Percentiles rank a stretch among this genome's conserved stretches.
Conservation (phyloP, 2,329 filamentous ascomycete genomes). For the Colletotrichum theobromicola region DNA sequence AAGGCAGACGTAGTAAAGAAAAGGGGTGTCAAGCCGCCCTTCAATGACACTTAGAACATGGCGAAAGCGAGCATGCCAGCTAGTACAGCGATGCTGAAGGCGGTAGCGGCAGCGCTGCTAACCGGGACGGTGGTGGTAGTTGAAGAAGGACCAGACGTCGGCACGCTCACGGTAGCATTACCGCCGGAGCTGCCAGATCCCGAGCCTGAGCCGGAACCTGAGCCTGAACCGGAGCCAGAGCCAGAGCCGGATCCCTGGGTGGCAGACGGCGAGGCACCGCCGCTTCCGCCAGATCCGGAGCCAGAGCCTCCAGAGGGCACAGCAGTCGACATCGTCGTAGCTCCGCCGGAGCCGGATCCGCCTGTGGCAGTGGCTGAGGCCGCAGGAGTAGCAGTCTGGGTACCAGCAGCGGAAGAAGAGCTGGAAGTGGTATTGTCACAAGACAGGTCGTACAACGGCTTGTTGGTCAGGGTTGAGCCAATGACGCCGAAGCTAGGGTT, state of each 20-base stretch:
- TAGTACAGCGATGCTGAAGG: constrained; percentile 13
- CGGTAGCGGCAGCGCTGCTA: neutral
- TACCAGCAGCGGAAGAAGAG: constrained; percentile 13
- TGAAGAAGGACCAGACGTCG: neutral
- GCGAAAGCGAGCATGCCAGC: constrained; percentile 16
- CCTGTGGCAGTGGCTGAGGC: constrained; percentile 13
- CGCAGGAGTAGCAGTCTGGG: constrained; percentile 19
- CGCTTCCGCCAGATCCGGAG: constrained; percentile 16
- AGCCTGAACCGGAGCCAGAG: constrained; percentile 1
- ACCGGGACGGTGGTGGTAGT: neutral
- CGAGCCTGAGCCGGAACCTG: constrained; percentile 26
- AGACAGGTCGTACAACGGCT: constrained; percentile 67
- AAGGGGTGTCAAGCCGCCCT: neutral
- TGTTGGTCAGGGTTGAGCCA: constrained; percentile 55
- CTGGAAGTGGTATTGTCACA: constrained; percentile 46
- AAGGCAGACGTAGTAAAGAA: neutral
- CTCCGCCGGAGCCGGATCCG: neutral
- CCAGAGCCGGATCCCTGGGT: constrained; percentile 4
- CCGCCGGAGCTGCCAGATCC: constrained; percentile 24
- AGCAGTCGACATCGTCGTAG: constrained; percentile 23
- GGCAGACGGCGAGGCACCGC: constrained; percentile 25
- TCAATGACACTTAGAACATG: constrained; percentile 4
- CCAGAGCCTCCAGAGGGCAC: constrained; percentile 16
- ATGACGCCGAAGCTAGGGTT: constrained; percentile 76
- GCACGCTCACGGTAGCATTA: constrained; percentile 17